Evolutionary conservation across 2,329 filamentous ascomycete genomes (phyloP).

Genomic region (Hypoxylon sp.): DNA sequence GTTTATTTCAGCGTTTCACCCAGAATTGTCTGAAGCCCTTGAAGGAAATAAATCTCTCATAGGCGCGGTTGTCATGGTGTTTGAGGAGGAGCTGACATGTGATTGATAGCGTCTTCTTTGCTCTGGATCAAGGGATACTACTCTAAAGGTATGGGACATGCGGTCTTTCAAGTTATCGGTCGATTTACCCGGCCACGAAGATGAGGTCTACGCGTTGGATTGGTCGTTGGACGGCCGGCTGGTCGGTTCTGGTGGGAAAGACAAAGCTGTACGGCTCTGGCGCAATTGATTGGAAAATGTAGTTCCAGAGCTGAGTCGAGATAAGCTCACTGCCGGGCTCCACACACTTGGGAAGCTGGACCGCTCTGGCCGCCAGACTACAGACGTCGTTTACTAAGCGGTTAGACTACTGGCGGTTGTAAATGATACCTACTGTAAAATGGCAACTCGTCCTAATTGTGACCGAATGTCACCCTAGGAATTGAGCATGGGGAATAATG

Average conservation of each 20-base stretch:
- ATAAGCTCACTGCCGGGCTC: conserved; percentile 33
- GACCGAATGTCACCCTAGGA: conserved; percentile 18
- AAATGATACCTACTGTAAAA: conserved; percentile 3
- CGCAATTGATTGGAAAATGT: conserved; percentile 61
- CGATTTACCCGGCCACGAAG: conserved; percentile 90
- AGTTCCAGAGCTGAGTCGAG: conserved; percentile 32
- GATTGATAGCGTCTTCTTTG: conserved; percentile 71
- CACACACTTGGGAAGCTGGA: conserved; percentile 20
- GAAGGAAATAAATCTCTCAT: conserved; percentile 1
- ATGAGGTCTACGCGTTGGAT: conserved; percentile 94
- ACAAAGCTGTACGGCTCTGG: conserved; percentile 82
- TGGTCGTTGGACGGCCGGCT: conserved; percentile 93
- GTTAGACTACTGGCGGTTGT: conserved; percentile 1
- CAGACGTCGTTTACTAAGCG: conserved; percentile 22
- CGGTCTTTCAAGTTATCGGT: conserved; percentile 81
- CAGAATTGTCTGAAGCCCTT: conserved; percentile 3
- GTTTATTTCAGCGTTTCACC: conserved; percentile 10
- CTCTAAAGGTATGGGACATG: conserved; percentile 92
- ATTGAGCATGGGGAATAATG: conserved; percentile 18
- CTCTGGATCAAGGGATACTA: conserved; percentile 91
- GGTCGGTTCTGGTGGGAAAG: conserved; percentile 92
- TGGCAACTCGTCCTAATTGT: conserved; percentile 17
- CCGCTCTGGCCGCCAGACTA: conserved; percentile 22
- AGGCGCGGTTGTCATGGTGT: conserved; percentile 9
- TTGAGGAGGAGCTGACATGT: conserved; percentile 32